A percentile compares a stretch with the other conserved stretches of the same genome.
phyloP scores from a whole-genome alignment of 1,284 basidiomycete species.

The Xerocomus nothofagi region DNA sequence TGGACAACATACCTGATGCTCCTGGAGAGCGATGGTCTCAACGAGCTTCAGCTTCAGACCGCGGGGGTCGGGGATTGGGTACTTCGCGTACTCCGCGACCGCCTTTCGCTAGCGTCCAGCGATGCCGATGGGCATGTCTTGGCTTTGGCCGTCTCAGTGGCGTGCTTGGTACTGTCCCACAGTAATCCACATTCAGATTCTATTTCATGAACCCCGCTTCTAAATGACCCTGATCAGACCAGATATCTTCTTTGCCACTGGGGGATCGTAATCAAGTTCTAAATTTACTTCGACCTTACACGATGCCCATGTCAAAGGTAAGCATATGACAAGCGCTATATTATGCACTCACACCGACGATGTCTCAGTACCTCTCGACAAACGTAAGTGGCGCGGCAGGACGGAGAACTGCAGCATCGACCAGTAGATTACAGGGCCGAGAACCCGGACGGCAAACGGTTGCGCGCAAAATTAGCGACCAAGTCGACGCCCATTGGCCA shows the following conservation, averaged over 20 bases:
- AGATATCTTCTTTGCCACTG: conserved; percentile 35
- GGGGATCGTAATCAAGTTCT: conserved; percentile 38
- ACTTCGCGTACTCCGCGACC: conserved; percentile 25
- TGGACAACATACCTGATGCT: conserved; percentile 53
- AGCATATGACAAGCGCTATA: conserved; percentile 20
- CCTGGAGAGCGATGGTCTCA: conserved; percentile 47
- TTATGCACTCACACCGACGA: conserved; percentile 17
- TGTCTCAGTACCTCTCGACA: conserved; percentile 22
- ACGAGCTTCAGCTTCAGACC: conserved; percentile 42
- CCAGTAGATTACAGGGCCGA: conserved; percentile 26
- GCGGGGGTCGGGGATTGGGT: conserved; percentile 40
- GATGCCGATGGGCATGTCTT: conserved; percentile 19
- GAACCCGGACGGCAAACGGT: conserved; percentile 13
- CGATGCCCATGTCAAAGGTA: conserved; percentile 30
- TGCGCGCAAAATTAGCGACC: conserved; percentile 10
- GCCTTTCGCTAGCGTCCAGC: conserved; percentile 3
- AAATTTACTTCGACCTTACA: conserved; percentile 40
- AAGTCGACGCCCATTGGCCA: conserved; percentile 10
- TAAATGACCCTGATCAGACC: conserved; percentile 33
- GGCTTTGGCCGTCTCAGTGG: conserved; percentile 34
- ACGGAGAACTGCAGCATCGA: conserved; percentile 20
- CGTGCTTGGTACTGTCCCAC: conserved; percentile 38
- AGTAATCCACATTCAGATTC: conserved; percentile 33
- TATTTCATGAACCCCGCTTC: conserved; percentile 25
- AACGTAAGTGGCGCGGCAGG: conserved; percentile 33